These are phyloP conservation scores for Mucor indicus DNA, from an alignment of 371 early-diverging fungal genomes.

Conservation along the genomic window DNA sequence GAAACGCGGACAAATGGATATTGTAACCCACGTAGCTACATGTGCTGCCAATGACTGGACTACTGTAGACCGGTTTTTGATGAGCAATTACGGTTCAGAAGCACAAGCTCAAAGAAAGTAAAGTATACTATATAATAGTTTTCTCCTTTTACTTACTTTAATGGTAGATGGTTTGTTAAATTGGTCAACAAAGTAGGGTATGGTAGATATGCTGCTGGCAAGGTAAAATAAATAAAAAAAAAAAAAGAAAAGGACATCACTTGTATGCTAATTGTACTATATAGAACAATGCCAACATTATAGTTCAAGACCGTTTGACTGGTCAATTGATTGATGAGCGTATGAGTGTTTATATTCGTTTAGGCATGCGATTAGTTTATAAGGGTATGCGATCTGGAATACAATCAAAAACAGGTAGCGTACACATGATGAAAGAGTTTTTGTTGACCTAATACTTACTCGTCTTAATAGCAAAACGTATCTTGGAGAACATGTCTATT, in stretches of 20 bases:
- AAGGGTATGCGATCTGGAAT: constrained; percentile 51
- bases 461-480: constrained; percentile 47
- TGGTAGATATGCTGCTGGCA: constrained; percentile 72
- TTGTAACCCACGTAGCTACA: constrained; percentile 77
- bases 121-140: no score
- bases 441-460: not conserved
- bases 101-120: constrained; percentile 67
- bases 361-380: constrained; percentile 83
- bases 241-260: not conserved
- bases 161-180: constrained; percentile 81
- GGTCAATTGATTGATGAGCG: constrained; percentile 79
- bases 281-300: constrained; percentile 80
- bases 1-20: constrained; percentile 65
- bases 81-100: constrained; percentile 80
- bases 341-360: constrained; percentile 79
- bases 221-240: no score
- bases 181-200: constrained; percentile 73
- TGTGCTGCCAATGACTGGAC: constrained; percentile 66
- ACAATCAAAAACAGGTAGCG: constrained; percentile 32
- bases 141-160: no score
- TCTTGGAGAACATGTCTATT: constrained; percentile 61
- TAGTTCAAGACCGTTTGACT: constrained; percentile 71
- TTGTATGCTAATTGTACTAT: no score
- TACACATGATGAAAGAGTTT: not conserved
- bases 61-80: constrained; percentile 63